Percentiles rank a stretch among this genome's conserved stretches.
phyloP scores from a whole-genome alignment of 1,139 yeast species.

The Geotrichum klebahnii region DNA sequence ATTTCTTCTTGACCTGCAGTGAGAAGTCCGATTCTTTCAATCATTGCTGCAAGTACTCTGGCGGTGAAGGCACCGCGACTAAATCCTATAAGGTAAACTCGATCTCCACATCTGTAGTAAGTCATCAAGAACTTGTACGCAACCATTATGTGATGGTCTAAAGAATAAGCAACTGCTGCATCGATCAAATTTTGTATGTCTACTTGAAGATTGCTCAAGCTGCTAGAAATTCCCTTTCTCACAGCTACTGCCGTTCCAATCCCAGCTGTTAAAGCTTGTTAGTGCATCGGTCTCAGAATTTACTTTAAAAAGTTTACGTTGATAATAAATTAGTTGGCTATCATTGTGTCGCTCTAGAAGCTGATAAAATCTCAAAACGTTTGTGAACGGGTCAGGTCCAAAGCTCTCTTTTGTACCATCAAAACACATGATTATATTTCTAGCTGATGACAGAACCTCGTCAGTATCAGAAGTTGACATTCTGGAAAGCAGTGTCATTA shows the following conservation, averaged over 20 bases:
- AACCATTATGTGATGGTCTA: slow-evolving; percentile 52
- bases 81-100: slow-evolving; percentile 55
- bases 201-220: slow-evolving; percentile 26
- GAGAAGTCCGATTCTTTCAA: slow-evolving; percentile 56
- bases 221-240: slow-evolving; percentile 38
- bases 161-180: slow-evolving; percentile 50
- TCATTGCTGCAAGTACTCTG: slow-evolving; percentile 58
- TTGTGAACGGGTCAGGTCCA: slow-evolving; percentile 52
- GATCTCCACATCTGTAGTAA: slow-evolving; percentile 48
- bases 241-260: slow-evolving; percentile 50
- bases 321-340: slow-evolving; percentile 55
- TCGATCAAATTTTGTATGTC: slow-evolving; percentile 41
- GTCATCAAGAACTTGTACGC: slow-evolving; percentile 54
- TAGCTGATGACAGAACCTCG: slow-evolving; percentile 24
- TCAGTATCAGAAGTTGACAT: too few relatives aligned
- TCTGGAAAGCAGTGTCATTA: too few relatives aligned
- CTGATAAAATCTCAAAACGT: slow-evolving; percentile 52
- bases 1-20: slow-evolving; percentile 52
- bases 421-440: slow-evolving; percentile 52
- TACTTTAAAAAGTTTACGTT: slow-evolving; percentile 44
- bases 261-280: slow-evolving; percentile 43
- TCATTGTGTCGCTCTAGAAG: slow-evolving; percentile 47
- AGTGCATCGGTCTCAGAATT: not conserved
- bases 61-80: slow-evolving; percentile 66
- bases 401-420: slow-evolving; percentile 62